A percentile compares a stretch with the other conserved stretches of the same genome.
These are phyloP conservation scores for Pisolithus microcarpus DNA, from an alignment of 768 basidiomycete species.

Conservation along the genomic window DNA sequence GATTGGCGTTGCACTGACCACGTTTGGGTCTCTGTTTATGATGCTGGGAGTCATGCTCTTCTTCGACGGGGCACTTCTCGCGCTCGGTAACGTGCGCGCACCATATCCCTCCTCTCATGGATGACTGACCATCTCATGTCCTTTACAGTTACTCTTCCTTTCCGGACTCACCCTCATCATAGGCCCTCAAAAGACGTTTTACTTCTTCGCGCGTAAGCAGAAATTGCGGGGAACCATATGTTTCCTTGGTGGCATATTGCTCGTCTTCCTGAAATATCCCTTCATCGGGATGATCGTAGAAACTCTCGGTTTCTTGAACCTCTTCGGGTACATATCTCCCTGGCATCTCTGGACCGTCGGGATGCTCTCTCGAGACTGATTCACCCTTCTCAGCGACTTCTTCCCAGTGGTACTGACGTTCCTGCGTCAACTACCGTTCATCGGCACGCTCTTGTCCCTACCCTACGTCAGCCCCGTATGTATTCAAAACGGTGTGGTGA, in stretches of 20 bases:
- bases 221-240: conserved; percentile 87
- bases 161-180: conserved; percentile 95
- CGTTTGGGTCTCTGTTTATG: conserved; percentile 94
- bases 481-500: background rate
- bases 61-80: conserved; percentile 92
- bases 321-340: conserved; percentile 69
- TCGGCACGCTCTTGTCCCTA: conserved; percentile 79
- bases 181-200: conserved; percentile 93
- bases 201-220: conserved; percentile 94
- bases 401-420: conserved; percentile 99
- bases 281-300: conserved; percentile 91
- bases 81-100: conserved; percentile 87
- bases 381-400: conserved; percentile 64
- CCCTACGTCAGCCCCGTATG: conserved; percentile 83
- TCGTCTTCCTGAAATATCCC: conserved; percentile 94
- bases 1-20: conserved; percentile 94
- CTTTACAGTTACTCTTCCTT: conserved; percentile 80
- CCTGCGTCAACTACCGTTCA: conserved; percentile 85
- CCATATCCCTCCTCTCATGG: background rate
- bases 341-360: background rate
- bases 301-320: conserved; percentile 93
- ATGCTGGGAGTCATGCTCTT: conserved; percentile 91
- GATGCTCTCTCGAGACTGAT: conserved; percentile 2
- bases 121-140: background rate
- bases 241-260: conserved; percentile 83